Evolutionary conservation across 1,284 basidiomycete genomes (phyloP), one percentile per base, ranked within the genome.

Genomic region (Malassezia arunalokei): DNA sequence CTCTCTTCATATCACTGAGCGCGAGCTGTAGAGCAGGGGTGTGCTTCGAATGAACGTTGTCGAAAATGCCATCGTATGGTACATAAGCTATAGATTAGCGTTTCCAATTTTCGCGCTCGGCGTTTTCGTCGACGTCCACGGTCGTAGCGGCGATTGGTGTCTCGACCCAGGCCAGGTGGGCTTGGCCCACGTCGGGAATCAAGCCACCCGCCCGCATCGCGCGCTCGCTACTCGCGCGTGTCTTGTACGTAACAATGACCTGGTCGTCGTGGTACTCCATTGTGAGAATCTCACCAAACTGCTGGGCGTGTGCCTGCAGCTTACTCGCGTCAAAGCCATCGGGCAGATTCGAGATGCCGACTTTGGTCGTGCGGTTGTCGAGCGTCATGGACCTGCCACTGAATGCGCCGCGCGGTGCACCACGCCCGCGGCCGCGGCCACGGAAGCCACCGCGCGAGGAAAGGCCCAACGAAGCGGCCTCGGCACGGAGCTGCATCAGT

Each of bases 301-400:
- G 49, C 56, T 60, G 46, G 24, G 40, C 33, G 20, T 49, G 40
- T 59, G 85, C 82, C 57, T 80, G 81, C 48, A 88, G 77, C 24
- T 81, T 78, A 47, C 76, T 77, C 33, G 81, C 80, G 24, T 77
- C 76, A 30, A 75, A 76, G 1, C 60, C 66, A 2, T 57, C 40
- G 1, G 76, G 65, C 0, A 80, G 80, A 35, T 83, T 85, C 60
- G 85, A 83, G 35, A 94, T 76, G 40, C 85, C 74, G 29, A 95
- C 75, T 68, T 81, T 83, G 74, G 83, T 86, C 5, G 90, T 85
- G 15, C 90, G 82, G 65, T 92, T 90, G 75, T 95, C 90, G 24
- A 95, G 80, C 62, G 85, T 84, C 62, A 70, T 58, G 17, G 53
- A 43, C n/a, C 62, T 60, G 27, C 60, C 71, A 28, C 66, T 62